Conservation (phyloP, 2,329 filamentous ascomycete genomes). For the Claviceps humidiphila region DNA sequence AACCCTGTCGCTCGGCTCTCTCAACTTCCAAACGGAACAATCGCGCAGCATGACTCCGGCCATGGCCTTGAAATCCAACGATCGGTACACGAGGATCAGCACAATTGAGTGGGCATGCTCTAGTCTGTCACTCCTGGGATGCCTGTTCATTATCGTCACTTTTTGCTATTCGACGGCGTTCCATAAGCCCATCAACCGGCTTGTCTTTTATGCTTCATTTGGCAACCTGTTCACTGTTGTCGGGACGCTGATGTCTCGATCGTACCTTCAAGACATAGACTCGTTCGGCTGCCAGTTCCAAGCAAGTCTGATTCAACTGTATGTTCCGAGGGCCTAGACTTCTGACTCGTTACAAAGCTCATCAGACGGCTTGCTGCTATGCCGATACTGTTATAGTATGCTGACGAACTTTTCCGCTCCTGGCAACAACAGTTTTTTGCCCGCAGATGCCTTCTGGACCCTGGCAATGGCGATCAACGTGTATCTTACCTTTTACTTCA, state of each 20-base stretch:
- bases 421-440: slow-evolving; percentile 55
- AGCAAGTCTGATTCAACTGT: slow-evolving; percentile 74
- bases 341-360: no score
- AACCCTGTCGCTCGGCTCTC: background rate
- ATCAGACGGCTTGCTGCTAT: background rate
- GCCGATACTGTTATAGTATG: background rate
- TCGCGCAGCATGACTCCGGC: background rate
- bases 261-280: slow-evolving; percentile 35
- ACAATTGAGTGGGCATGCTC: slow-evolving; percentile 57
- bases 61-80: slow-evolving; percentile 7
- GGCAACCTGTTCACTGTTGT: slow-evolving; percentile 70
- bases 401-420: slow-evolving; percentile 8
- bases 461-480: slow-evolving; percentile 77
- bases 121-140: slow-evolving; percentile 56
- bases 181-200: slow-evolving; percentile 74
- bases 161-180: slow-evolving; percentile 57
- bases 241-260: slow-evolving; percentile 58
- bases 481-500: slow-evolving; percentile 66
- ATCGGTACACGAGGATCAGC: slow-evolving; percentile 41
- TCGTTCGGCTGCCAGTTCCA: slow-evolving; percentile 57
- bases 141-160: slow-evolving; percentile 56
- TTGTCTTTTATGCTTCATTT: slow-evolving; percentile 73
- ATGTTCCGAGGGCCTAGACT: slow-evolving; percentile 16
- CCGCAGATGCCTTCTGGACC: slow-evolving; percentile 63
- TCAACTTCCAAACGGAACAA: background rate